These are phyloP conservation scores for Rhizopus arrhizus DNA, from an alignment of 371 early-diverging fungal genomes.

Conservation along the genomic window DNA sequence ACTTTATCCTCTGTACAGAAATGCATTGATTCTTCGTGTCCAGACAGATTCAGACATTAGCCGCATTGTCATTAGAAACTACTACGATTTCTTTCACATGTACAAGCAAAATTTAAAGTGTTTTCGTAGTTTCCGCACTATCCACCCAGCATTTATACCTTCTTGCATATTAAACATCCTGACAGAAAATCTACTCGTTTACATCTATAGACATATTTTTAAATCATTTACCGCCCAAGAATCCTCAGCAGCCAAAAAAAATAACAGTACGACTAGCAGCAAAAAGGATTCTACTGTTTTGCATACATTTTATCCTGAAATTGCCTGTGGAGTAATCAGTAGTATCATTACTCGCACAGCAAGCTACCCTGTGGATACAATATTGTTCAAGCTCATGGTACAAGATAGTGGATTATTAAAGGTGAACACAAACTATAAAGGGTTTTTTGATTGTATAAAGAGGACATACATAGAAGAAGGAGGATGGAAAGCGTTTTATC, in stretches of 20 bases:
- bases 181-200: constrained; percentile 54
- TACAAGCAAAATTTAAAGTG: constrained; percentile 50
- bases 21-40: constrained; percentile 57
- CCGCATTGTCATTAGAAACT: constrained; percentile 31
- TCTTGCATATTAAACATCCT: constrained; percentile 52
- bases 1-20: constrained; percentile 58
- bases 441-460: constrained; percentile 52
- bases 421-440: constrained; percentile 45
- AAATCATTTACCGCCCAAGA: constrained; percentile 23
- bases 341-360: constrained; percentile 54
- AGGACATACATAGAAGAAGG: constrained; percentile 36
- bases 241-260: constrained; percentile 20
- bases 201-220: constrained; percentile 49
- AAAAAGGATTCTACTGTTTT: constrained; percentile 34
- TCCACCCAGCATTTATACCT: constrained; percentile 52
- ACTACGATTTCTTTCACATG: constrained; percentile 39
- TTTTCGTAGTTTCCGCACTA: constrained; percentile 34
- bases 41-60: constrained; percentile 40
- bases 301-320: constrained; percentile 62
- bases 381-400: constrained; percentile 56
- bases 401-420: constrained; percentile 53
- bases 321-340: constrained; percentile 58
- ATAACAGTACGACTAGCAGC: not conserved
- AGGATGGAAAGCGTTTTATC: constrained; percentile 46
- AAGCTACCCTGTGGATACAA: constrained; percentile 58